Conservation (phyloP, 129 eudicot genomes). For the Centrapalus pauciflorus region DNA sequence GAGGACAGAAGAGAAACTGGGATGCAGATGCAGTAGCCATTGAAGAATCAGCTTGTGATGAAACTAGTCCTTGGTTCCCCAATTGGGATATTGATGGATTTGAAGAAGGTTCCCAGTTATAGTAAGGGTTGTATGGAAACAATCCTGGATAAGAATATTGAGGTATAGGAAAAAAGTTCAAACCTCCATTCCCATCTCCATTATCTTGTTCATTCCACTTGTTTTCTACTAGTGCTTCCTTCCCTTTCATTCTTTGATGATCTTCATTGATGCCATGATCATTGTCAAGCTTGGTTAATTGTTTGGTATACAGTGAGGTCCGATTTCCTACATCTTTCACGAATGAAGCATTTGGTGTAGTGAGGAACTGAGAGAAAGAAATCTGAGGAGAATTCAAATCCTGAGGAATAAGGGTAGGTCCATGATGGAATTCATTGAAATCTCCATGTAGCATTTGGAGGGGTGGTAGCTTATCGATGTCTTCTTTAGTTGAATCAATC, state of each 20-base stretch:
- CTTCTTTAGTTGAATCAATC: constrained; percentile 66
- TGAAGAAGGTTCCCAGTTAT: constrained; percentile 69
- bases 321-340: constrained; percentile 41
- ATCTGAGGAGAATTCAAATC: constrained; percentile 35
- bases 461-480: constrained; percentile 84
- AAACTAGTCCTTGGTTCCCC: constrained; percentile 42
- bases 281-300: constrained; percentile 32
- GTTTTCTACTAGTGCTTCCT: constrained; percentile 31
- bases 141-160: constrained; percentile 38
- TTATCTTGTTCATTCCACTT: constrained; percentile 41
- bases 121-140: constrained; percentile 42
- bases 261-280: constrained; percentile 23
- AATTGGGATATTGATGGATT: constrained; percentile 60
- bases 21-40: constrained; percentile 40
- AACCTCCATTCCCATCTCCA: constrained; percentile 46
- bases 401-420: constrained; percentile 25
- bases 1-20: constrained; percentile 48
- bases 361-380: constrained; percentile 41
- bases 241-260: constrained; percentile 37
- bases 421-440: constrained; percentile 39
- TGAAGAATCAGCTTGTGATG: constrained; percentile 39
- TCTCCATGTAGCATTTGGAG: constrained; percentile 61
- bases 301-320: constrained; percentile 25
- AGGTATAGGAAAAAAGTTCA: constrained; percentile 59
- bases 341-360: constrained; percentile 26